phyloP scores from a whole-genome alignment of 1,284 basidiomycete genomes.

The Rhodofomes roseus region DNA sequence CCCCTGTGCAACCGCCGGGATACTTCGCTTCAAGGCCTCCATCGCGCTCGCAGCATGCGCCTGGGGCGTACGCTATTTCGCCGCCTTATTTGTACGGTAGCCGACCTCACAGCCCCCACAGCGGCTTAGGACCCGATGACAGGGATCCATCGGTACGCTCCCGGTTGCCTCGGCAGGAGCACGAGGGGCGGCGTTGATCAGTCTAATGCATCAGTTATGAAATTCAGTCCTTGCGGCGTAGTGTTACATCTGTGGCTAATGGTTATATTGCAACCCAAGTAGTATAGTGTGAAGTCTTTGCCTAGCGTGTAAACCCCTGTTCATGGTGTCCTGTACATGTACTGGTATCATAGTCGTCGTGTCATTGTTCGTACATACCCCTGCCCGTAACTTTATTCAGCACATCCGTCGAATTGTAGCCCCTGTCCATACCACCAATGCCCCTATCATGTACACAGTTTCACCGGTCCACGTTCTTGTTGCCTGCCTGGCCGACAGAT shows the following conservation, averaged over 20 bases:
- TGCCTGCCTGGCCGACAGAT: not conserved
- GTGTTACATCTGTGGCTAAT: not conserved
- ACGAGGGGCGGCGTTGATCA: conserved; percentile 3
- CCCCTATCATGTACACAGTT: not conserved
- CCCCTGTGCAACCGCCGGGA: not conserved
- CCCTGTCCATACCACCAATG: not conserved
- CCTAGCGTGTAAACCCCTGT: not conserved
- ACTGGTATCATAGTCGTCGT: not conserved
- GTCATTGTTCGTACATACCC: not conserved
- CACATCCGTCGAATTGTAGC: not conserved
- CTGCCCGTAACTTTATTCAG: not conserved
- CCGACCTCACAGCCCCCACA: not conserved
- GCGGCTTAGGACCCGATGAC: not conserved
- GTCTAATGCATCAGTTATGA: not conserved
- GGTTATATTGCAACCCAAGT: not conserved
- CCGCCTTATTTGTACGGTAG: not conserved
- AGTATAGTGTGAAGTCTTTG: not conserved
- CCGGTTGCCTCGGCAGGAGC: conserved; percentile 1
- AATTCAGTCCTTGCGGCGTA: not conserved
- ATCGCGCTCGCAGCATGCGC: conserved; percentile 1
- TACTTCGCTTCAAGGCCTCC: not conserved
- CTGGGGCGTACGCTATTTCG: not conserved
- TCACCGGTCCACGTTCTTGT: not conserved
- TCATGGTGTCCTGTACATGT: not conserved
- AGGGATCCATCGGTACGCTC: not conserved